Evolutionary conservation across 805 yeast genomes (phyloP).

Genomic region (Candida gorgasii): DNA sequence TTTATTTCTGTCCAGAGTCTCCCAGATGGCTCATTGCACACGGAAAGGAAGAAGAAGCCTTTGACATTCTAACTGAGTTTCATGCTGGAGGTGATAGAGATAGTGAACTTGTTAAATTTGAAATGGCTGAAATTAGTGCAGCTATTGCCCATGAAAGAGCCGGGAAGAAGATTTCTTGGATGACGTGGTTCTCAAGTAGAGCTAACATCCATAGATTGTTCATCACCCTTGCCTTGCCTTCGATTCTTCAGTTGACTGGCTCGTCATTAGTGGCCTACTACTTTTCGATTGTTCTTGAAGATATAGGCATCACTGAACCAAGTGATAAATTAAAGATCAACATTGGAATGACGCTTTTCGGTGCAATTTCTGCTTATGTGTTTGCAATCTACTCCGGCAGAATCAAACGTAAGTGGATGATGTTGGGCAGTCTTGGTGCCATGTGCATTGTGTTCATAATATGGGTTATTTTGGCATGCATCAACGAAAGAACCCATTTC

Average conservation of each 20-base stretch:
- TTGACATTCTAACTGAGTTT: background rate
- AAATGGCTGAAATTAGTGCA: conserved; percentile 14
- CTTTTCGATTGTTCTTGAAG: conserved; percentile 46
- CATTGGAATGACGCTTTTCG: conserved; percentile 49
- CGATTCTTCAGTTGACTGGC: conserved; percentile 36
- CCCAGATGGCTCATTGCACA: conserved; percentile 46
- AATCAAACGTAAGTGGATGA: conserved; percentile 26
- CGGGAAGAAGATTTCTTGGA: conserved; percentile 10
- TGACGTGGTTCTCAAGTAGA: conserved; percentile 11
- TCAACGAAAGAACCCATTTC: conserved; percentile 17
- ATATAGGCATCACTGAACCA: conserved; percentile 51
- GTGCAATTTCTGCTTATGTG: conserved; percentile 30
- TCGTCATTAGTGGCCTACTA: conserved; percentile 53
- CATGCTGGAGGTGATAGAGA: conserved; percentile 6
- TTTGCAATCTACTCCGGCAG: conserved; percentile 16
- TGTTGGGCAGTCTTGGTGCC: conserved; percentile 22
- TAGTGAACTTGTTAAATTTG: conserved; percentile 12
- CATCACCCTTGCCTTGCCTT: conserved; percentile 10
- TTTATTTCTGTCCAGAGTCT: conserved; percentile 47
- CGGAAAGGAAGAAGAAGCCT: conserved; percentile 31
- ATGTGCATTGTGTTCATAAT: conserved; percentile 22
- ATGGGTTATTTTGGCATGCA: conserved; percentile 22
- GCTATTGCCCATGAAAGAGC: conserved; percentile 14
- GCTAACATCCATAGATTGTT: conserved; percentile 14
- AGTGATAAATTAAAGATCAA: conserved; percentile 47